Percentiles rank a stretch among this genome's conserved stretches.
These are phyloP conservation scores for Dictyostelium intermedium DNA, from an alignment of 78 protist genomes.

Conservation along the genomic window DNA sequence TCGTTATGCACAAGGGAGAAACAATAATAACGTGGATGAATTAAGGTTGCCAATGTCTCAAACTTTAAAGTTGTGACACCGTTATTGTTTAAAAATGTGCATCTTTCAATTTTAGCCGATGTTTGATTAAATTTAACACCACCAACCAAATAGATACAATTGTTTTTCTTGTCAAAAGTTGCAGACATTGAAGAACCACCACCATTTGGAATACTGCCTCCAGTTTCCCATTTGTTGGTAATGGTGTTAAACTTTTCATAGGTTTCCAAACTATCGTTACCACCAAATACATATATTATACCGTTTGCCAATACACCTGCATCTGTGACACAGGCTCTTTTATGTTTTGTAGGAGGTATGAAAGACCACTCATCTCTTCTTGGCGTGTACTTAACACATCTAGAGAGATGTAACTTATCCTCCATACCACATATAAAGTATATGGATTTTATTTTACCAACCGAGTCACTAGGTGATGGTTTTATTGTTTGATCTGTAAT, in stretches of 20 bases:
- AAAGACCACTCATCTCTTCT: not conserved
- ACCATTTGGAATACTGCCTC: not conserved
- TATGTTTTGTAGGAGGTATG: slow-evolving; percentile 3
- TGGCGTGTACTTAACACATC: not conserved
- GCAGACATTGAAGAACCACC: slow-evolving; percentile 20
- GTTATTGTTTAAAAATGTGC: not conserved
- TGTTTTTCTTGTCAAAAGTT: not conserved
- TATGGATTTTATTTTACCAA: not conserved
- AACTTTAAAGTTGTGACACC: not conserved
- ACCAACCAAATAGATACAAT: slow-evolving; percentile 24
- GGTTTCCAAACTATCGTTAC: slow-evolving; percentile 9
- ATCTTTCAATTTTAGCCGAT: slow-evolving; percentile 8
- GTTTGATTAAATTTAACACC: slow-evolving; percentile 23
- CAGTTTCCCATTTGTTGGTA: slow-evolving; percentile 18
- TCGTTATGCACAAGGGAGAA: not conserved
- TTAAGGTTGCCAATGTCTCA: not conserved
- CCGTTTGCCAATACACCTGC: not conserved
- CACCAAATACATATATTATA: slow-evolving; percentile 13
- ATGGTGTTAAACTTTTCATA: slow-evolving; percentile 17
- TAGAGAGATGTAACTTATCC: not conserved
- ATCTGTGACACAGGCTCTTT: slow-evolving; percentile 14
- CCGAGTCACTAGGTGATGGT: not conserved
- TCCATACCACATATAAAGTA: slow-evolving; percentile 39
- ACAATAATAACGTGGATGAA: not conserved
- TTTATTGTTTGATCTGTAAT: not conserved